phyloP scores from a whole-genome alignment of 1,284 basidiomycete species.

The Cryptococcus depauperatus region DNA sequence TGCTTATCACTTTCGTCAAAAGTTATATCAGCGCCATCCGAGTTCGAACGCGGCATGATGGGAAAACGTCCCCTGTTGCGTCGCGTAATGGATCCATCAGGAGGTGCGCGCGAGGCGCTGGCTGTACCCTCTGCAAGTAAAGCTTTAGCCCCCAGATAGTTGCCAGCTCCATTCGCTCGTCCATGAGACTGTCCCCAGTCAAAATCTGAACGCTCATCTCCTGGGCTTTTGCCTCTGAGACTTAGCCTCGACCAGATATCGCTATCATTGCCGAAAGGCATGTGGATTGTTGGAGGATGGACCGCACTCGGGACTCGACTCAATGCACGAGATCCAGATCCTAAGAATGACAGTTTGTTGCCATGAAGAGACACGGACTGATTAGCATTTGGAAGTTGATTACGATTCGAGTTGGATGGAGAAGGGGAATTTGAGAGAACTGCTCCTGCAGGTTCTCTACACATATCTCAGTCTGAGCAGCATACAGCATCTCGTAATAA shows the following conservation, averaged over 20 bases:
- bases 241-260: constrained; percentile 11
- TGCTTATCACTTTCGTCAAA: constrained; percentile 28
- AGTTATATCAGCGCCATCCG: constrained; percentile 36
- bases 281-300: constrained; percentile 27
- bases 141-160: background rate
- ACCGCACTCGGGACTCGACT: constrained; percentile 9
- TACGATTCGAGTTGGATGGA: constrained; percentile 4
- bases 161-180: background rate
- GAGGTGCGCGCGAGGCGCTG: constrained; percentile 1
- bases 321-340: background rate
- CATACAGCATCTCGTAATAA: background rate
- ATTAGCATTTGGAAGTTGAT: background rate
- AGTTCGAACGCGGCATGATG: constrained; percentile 27
- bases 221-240: constrained; percentile 4
- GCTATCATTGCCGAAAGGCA: constrained; percentile 11
- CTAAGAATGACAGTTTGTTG: background rate
- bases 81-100: constrained; percentile 24
- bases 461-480: too few species aligned
- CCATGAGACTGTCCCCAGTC: background rate
- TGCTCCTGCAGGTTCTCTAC: too few species aligned
- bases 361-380: too few species aligned
- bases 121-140: too few species aligned
- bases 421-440: background rate
- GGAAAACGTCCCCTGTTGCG: constrained; percentile 15
- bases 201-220: constrained; percentile 10